Evolutionary conservation across 2,329 filamentous ascomycete species (phyloP), one percentile per base, ranked within the genome.

Genomic region (Orbilia blumenaviensis): DNA sequence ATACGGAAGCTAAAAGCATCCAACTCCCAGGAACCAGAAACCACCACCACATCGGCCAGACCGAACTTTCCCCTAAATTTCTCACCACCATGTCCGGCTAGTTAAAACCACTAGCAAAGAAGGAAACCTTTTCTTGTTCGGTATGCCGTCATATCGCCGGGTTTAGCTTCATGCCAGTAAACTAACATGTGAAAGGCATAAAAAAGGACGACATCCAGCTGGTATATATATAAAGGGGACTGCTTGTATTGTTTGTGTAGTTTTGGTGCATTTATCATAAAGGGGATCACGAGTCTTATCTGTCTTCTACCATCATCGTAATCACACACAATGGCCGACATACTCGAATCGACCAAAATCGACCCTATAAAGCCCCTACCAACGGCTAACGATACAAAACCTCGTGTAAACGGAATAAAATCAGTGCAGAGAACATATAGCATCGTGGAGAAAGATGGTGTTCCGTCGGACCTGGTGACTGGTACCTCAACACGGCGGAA

Each of bases 121-220:
- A 44, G 29, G 64, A 62, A 50, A 44, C n/a, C n/a, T n/a, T n/a
- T n/a, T 61, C 48, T 46, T 61, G 61, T 56, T 63, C 56, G 62
- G 71, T 75, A 68, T 63, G 71, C 63, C 36, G 50, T 66, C 60
- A 66, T 63, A 48, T 64, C 46, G 38, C 58, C 58, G 46, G 23
- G 23, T 41, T 54, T 36, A 56, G 34, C 21, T 54, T 52, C 29
- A 32, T 34, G 9, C 25, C 21, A 18, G 27, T 29, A 56, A 14
- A 42, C 71, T 75, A 58, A 75, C 71, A 75, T 68, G 71, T 75
- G 71, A 75, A 75, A 54, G 56, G 42, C 36, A 34, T 41, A 46
- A 60, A 61, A 48, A 54, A n/a, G n/a, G 23, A 34, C 46, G 32
- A 38, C 29, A 44, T 44, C 34, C 21, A 18, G 32, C 23, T 44